Conservation (phyloP, 2,329 filamentous ascomycete species). For the Arthrobotrys iridis region DNA sequence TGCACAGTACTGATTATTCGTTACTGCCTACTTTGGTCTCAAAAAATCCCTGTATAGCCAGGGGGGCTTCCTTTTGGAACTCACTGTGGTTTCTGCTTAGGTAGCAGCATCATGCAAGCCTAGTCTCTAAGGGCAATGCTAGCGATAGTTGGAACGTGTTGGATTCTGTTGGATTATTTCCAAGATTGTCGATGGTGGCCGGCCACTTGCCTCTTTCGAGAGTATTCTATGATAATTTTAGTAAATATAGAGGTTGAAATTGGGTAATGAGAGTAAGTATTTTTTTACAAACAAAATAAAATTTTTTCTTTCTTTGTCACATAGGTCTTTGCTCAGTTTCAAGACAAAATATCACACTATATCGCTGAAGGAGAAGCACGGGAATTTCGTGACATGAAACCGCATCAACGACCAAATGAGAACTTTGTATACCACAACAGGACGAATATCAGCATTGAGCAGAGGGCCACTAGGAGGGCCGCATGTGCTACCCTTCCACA, state of each 20-base stretch:
- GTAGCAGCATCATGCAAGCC: neutral
- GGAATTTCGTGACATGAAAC: constrained; percentile 21
- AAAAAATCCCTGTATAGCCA: neutral
- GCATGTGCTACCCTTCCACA: constrained; percentile 28
- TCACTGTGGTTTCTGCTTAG: constrained; percentile 6
- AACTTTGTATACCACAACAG: constrained; percentile 37
- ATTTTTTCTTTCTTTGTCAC: neutral
- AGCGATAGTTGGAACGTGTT: constrained; percentile 25
- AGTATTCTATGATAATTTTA: neutral
- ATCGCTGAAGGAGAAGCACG: neutral
- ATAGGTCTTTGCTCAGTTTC: neutral
- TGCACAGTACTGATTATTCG: neutral
- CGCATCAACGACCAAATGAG: neutral
- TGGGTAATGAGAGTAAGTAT: neutral
- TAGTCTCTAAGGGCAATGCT: neutral
- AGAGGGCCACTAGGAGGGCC: neutral
- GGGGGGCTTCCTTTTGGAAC: neutral
- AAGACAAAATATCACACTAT: neutral
- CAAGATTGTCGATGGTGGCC: neutral
- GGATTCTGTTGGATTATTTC: constrained; percentile 45
- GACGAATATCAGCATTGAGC: constrained; percentile 1
- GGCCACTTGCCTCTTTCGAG: neutral
- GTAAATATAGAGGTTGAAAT: neutral
- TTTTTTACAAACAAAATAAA: neutral
- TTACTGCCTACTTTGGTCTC: neutral